Percentiles rank a stretch among this genome's conserved stretches.
These are phyloP conservation scores for Penstemon davidsonii DNA, from an alignment of 257 asterid species.

Conservation along the genomic window DNA sequence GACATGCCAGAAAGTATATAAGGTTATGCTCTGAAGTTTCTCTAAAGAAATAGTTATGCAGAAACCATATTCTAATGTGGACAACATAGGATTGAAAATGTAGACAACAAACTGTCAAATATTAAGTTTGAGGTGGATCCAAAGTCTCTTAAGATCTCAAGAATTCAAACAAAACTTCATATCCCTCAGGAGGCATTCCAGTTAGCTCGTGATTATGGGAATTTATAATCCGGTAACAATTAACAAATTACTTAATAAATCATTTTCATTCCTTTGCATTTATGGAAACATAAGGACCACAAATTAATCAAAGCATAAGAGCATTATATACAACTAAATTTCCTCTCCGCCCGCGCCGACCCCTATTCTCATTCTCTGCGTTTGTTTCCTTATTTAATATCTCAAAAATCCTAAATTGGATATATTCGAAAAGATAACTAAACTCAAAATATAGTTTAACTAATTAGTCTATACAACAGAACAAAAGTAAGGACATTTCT, in stretches of 20 bases:
- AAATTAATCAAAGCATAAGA: neutral
- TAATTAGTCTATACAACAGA: neutral
- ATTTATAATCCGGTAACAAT: neutral
- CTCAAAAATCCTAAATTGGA: no score
- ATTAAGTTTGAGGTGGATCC: no score
- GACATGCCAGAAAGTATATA: no score
- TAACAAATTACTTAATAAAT: neutral
- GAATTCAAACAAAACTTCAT: no score
- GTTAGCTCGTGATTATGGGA: neutral
- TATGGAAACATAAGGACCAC: neutral
- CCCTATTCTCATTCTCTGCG: neutral
- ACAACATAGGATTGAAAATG: no score
- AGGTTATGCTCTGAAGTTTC: no score
- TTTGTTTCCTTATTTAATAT: neutral
- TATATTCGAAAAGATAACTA: neutral
- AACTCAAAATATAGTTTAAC: neutral
- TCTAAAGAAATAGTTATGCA: no score
- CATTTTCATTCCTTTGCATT: neutral
- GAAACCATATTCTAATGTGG: no score
- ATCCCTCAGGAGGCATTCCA: no score
- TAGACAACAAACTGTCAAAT: no score
- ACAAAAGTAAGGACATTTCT: no score
- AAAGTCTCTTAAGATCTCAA: no score
- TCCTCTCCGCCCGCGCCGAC: constrained; percentile 2
- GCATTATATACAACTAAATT: neutral